Conservation (phyloP, 2,329 filamentous ascomycete genomes). For the Thelonectria blattea region DNA sequence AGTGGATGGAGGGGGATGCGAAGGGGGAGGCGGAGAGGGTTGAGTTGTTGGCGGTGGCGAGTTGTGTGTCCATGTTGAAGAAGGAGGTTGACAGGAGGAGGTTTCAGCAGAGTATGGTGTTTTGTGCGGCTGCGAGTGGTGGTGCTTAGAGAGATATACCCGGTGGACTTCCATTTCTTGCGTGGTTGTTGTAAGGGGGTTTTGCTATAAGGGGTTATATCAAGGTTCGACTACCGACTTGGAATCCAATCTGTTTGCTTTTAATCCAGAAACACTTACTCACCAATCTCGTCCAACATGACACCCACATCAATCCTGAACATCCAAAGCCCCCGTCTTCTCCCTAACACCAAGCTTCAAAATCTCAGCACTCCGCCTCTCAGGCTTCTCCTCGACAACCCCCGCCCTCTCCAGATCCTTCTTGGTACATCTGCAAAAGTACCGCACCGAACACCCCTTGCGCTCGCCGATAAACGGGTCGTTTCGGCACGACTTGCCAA, state of each 20-base stretch:
- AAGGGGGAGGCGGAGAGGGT: conserved; percentile 48
- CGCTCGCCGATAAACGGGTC: conserved; percentile 52
- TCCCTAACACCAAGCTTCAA: conserved; percentile 32
- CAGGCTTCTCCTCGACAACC: conserved; percentile 37
- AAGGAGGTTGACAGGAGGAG: conserved; percentile 67
- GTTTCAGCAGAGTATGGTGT: conserved; percentile 55
- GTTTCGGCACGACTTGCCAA: conserved; percentile 53
- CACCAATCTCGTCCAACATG: not conserved
- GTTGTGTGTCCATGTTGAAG: conserved; percentile 67
- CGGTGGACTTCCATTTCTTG: not conserved
- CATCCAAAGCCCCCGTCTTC: conserved; percentile 34
- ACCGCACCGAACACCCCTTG: conserved; percentile 43
- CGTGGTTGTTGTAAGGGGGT: not conserved
- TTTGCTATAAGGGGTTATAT: not conserved
- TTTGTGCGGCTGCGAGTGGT: conserved; percentile 41
- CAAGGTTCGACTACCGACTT: too few relatives aligned
- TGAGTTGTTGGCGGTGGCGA: conserved; percentile 60
- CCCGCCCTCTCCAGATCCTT: conserved; percentile 43
- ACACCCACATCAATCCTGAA: conserved; percentile 23
- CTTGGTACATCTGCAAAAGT: conserved; percentile 51
- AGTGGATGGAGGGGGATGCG: conserved; percentile 42
- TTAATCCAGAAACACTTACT: not conserved
- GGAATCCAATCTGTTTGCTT: not conserved
- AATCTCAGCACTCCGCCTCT: conserved; percentile 32
- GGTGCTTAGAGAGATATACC: not conserved